Evolutionary conservation across 2,329 filamentous ascomycete species (phyloP).

Genomic region (Aspergillus calidoustus): DNA sequence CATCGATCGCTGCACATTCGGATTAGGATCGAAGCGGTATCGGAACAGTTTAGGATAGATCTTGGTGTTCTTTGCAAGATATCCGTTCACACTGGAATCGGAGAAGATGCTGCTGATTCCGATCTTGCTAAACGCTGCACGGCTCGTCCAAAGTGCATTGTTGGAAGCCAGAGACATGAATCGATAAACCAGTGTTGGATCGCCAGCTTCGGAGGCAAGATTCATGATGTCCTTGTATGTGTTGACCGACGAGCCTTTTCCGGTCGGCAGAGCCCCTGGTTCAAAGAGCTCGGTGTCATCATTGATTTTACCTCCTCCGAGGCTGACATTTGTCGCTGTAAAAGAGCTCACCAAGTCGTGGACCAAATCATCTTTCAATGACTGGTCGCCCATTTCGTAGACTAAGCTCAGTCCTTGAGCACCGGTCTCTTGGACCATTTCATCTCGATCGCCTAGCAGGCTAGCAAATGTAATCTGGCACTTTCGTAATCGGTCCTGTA

Average conservation of each 20-base stretch:
- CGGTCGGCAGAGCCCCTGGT: constrained; percentile 84
- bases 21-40: constrained; percentile 93
- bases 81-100: constrained; percentile 72
- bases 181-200: constrained; percentile 94
- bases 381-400: constrained; percentile 86
- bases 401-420: constrained; percentile 89
- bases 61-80: constrained; percentile 81
- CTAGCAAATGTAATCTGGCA: constrained; percentile 87
- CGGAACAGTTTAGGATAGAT: constrained; percentile 93
- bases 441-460: constrained; percentile 84
- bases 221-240: constrained; percentile 98
- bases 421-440: constrained; percentile 93
- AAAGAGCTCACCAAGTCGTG: constrained; percentile 88
- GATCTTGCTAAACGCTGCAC: constrained; percentile 92
- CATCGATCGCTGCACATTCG: constrained; percentile 93
- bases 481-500: constrained; percentile 75
- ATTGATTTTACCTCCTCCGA: constrained; percentile 76
- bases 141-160: constrained; percentile 95
- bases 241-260: constrained; percentile 84
- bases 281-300: constrained; percentile 94
- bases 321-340: constrained; percentile 66
- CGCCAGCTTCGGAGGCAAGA: constrained; percentile 93
- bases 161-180: constrained; percentile 98
- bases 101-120: constrained; percentile 90
- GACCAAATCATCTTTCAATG: constrained; percentile 79